Evolutionary conservation across 345 rosid genomes (phyloP), one percentile per base, ranked within the genome.

Genomic region (Hibiscus trionum): DNA sequence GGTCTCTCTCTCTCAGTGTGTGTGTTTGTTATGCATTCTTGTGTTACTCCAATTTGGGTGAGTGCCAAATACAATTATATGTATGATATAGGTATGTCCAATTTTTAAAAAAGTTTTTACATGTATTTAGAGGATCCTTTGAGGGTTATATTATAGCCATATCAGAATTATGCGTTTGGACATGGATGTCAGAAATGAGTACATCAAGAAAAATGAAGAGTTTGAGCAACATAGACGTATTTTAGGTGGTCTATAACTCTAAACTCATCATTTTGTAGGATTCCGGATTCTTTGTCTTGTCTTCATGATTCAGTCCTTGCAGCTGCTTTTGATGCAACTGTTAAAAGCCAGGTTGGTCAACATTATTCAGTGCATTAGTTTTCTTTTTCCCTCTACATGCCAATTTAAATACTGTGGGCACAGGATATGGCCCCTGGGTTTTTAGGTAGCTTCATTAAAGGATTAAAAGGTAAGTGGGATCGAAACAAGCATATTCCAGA

Each of bases 231-330:
- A 35, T 35, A 35, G 39, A 4, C 39, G 39, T 35, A 35, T 35
- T 35, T 35, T 35, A 35, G 39, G 39, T 35, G 6, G 39, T 5
- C 39, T 0, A 1, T 35, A 35, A 35, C 39, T 35, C 39, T 35
- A 42, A 50, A 73, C 65, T 69, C 75, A 69, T 72, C 4, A 72
- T 76, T 68, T 68, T 73, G 76, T 86, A 94, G 99, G 86, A 81
- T 87, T 73, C 88, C 87, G 19, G 87, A 84, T 77, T 87, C 89
- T 77, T 86, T 89, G 73, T 93, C 99, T 71, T 77, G 81, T 78
- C 84, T 95, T 80, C 91, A 90, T 66, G 90, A 90, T 81, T 77
- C 86, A 78, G 90, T 86, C 69, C 85, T 95, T 75, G 90, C 90
- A 39, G 90, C 93, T 63, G 89, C 91, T 77, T 84, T 88, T 65